These are phyloP conservation scores for Tuber brumale DNA, from an alignment of 495 filamentous ascomycete species.

Conservation along the genomic window DNA sequence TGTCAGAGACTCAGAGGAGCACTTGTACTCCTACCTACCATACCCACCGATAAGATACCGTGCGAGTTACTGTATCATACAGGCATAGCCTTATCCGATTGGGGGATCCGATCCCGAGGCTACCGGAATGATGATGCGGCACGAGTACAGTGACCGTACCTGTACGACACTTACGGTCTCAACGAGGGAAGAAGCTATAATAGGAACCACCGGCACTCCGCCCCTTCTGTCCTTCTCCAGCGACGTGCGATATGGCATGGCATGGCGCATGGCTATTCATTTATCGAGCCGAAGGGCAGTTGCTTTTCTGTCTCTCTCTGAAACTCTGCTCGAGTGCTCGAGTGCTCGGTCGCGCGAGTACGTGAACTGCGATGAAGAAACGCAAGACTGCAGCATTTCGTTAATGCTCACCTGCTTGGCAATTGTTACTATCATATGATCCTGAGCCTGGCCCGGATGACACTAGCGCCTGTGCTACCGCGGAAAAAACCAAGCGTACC, in stretches of 20 bases:
- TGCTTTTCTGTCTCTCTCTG: not conserved
- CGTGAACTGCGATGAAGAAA: not conserved
- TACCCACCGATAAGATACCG: not conserved
- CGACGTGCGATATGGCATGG: not conserved
- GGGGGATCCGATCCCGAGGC: not conserved
- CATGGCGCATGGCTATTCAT: not conserved
- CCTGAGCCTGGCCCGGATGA: not conserved
- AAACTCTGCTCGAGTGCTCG: not conserved
- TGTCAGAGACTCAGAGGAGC: not conserved
- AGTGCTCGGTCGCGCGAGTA: too few relatives aligned
- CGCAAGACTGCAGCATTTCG: not conserved
- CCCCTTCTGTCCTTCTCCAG: not conserved
- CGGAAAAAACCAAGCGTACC: not conserved
- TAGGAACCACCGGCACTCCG: not conserved
- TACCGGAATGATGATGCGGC: not conserved
- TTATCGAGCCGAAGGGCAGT: not conserved
- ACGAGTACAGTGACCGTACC: not conserved
- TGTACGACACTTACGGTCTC: not conserved
- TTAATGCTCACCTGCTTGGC: not conserved
- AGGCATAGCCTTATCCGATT: not conserved
- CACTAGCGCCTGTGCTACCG: not conserved
- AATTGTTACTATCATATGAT: not conserved
- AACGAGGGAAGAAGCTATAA: not conserved
- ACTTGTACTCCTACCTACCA: too few relatives aligned
- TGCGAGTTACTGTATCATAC: not conserved